Conservation (phyloP, 495 filamentous ascomycete genomes). For the Penicillium malachiteum region DNA sequence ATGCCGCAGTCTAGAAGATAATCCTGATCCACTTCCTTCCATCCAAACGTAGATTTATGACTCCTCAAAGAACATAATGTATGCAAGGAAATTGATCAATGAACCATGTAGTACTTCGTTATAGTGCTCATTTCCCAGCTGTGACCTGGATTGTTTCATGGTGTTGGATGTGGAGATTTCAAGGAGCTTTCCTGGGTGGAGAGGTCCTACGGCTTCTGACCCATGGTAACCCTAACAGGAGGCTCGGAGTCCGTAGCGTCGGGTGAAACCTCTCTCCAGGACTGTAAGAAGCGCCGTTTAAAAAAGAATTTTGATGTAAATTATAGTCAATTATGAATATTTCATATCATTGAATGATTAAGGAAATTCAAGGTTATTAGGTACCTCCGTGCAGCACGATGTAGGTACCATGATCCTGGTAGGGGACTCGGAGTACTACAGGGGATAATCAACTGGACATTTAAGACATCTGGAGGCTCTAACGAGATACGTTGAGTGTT, state of each 20-base stretch:
- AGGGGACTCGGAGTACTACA: too few species aligned
- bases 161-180: constrained; percentile 21
- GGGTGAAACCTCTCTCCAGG: background rate
- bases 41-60: background rate
- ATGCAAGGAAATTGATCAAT: background rate
- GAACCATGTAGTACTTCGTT: background rate
- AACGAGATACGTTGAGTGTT: too few species aligned
- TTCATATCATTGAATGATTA: too few species aligned
- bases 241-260: constrained; percentile 8
- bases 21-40: too few species aligned
- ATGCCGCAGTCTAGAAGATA: too few species aligned
- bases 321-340: too few species aligned
- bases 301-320: too few species aligned
- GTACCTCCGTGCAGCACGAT: too few species aligned
- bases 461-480: too few species aligned
- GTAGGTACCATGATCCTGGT: too few species aligned
- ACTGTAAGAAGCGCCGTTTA: background rate
- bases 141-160: constrained; percentile 19
- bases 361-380: too few species aligned
- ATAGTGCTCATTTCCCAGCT: constrained; percentile 18
- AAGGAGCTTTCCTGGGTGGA: constrained; percentile 14
- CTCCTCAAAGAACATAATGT: background rate
- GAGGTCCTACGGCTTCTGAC: constrained; percentile 1
- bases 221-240: constrained; percentile 12
- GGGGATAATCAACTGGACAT: too few species aligned